Evolutionary conservation across 352 stramenopile genomes (phyloP), one percentile per base, ranked within the genome.

Genomic region (Phytopythium kandeliae): DNA sequence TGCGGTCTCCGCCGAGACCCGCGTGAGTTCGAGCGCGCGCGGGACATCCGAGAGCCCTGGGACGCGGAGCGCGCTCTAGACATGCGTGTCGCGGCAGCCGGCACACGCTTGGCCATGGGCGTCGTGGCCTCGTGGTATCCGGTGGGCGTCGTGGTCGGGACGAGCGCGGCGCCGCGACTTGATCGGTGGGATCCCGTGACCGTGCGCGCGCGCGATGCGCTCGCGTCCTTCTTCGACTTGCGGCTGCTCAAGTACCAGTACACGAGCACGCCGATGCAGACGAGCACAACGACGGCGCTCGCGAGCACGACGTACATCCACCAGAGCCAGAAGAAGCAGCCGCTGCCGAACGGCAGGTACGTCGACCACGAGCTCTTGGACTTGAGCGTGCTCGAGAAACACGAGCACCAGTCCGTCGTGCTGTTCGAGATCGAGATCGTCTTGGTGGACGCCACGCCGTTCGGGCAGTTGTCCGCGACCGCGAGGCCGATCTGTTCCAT

Each of bases 251-350:
- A 54, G 55, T 67, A 79, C 74, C 77, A 86, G 58, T 81, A 90
- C 13, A 77, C 42, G 10, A 87, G 22, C n/a, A 91, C 72, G 31
- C 55, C 68, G 31, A 71, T 41, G 26, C 70, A 88, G 21, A 81
- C 57, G 10, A 88, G 57, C 35, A 91, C 60, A 8, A 94, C 64
- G 6, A 75, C 40, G 13, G 73, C 51, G 28, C 74, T 80, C 9
- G 69, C 78, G 34, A 91, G 26, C 28, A 94, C 74, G 33, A 94
- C 50, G 41, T 90, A 94, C 63, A 90, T 86, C 83, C 83, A 94
- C 83, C 83, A 94, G 15, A 77, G 63, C 80, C 77, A 88, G 61
- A 92, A 91, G 63, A 90, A 92, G 51, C 83, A 94, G 3, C 69
- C 67, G 16, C 40, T 61, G 2, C 73, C 73, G 62, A 82, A 87